Evolutionary conservation across 257 asterid genomes (phyloP).

Genomic region (Ballota nigra): DNA sequence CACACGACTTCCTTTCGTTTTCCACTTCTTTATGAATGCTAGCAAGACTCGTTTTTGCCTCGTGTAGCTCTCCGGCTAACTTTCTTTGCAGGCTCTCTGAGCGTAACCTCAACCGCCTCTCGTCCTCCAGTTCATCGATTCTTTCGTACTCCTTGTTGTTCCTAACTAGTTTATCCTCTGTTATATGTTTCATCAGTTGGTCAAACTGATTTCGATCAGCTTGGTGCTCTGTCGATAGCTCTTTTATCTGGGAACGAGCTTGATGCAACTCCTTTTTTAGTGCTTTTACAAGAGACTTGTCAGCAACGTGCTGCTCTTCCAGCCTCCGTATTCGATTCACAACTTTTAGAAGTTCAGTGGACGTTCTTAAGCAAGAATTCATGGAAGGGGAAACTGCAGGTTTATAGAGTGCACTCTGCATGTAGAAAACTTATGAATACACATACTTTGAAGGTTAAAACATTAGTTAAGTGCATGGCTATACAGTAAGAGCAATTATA

Average conservation of each 20-base stretch:
- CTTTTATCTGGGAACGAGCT: conserved; percentile 43
- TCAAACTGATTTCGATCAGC: conserved; percentile 58
- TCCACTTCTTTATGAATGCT: conserved; percentile 50
- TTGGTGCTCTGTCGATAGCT: conserved; percentile 31
- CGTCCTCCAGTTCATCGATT: conserved; percentile 63
- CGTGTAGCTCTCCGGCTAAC: conserved; percentile 59
- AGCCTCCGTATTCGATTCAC: conserved; percentile 77
- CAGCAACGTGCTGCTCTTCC: conserved; percentile 79
- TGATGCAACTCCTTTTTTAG: conserved; percentile 61
- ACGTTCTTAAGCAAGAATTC: conserved; percentile 52
- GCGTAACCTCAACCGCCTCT: conserved; percentile 35
- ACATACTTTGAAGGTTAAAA: neutral
- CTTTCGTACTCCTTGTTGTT: conserved; percentile 41
- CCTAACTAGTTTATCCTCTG: conserved; percentile 49
- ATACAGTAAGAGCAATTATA: neutral
- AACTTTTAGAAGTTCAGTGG: conserved; percentile 73
- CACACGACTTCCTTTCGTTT: conserved; percentile 48
- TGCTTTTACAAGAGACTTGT: conserved; percentile 53
- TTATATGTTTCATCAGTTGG: conserved; percentile 57
- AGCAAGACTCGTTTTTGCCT: conserved; percentile 50
- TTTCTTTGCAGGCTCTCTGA: conserved; percentile 44
- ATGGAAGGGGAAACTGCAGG: conserved; percentile 61
- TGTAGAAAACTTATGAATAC: neutral
- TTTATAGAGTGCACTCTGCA: conserved; percentile 69
- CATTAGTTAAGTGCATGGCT: neutral